These are phyloP conservation scores for Dichotomopilus funicola DNA, from an alignment of 2,329 filamentous ascomycete species.

Conservation along the genomic window DNA sequence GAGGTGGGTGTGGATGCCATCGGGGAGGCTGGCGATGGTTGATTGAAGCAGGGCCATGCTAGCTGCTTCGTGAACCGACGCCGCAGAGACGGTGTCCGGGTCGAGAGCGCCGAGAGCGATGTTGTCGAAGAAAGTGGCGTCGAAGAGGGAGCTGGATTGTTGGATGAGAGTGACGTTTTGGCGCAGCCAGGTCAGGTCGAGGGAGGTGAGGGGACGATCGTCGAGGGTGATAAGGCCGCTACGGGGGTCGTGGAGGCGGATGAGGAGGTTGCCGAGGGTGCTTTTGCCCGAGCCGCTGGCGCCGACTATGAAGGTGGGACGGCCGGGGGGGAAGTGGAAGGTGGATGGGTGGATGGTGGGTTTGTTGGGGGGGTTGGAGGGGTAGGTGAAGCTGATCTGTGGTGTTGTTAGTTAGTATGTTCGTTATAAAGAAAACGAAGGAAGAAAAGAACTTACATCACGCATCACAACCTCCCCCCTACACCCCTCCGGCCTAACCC, in stretches of 20 bases:
- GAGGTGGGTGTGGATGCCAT: conserved; percentile 65
- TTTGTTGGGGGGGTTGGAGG: conserved; percentile 53
- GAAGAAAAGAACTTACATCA: conserved; percentile 44
- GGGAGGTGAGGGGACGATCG: conserved; percentile 48
- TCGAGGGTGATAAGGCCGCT: conserved; percentile 65
- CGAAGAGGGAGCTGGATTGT: conserved; percentile 74
- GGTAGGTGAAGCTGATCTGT: conserved; percentile 78
- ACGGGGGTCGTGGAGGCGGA: conserved; percentile 66
- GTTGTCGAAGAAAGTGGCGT: conserved; percentile 72
- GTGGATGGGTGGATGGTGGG: conserved; percentile 54
- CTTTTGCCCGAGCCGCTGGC: conserved; percentile 89
- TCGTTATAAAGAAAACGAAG: background rate
- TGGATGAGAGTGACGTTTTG: conserved; percentile 75
- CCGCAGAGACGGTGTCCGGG: conserved; percentile 40
- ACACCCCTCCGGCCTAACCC: conserved; percentile 37
- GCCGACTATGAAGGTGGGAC: conserved; percentile 76
- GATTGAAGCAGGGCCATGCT: conserved; percentile 62
- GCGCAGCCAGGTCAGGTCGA: conserved; percentile 68
- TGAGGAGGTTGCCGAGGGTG: conserved; percentile 72
- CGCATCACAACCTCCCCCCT: conserved; percentile 63
- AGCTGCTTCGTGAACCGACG: conserved; percentile 56
- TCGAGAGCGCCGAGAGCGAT: conserved; percentile 62
- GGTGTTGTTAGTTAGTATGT: conserved; percentile 2
- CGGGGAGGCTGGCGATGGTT: conserved; percentile 59
- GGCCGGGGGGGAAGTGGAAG: conserved; percentile 64